A percentile compares a stretch with the other conserved stretches of the same genome.
phyloP scores from a whole-genome alignment of 768 basidiomycete genomes.

The Macrolepiota dolichaula region DNA sequence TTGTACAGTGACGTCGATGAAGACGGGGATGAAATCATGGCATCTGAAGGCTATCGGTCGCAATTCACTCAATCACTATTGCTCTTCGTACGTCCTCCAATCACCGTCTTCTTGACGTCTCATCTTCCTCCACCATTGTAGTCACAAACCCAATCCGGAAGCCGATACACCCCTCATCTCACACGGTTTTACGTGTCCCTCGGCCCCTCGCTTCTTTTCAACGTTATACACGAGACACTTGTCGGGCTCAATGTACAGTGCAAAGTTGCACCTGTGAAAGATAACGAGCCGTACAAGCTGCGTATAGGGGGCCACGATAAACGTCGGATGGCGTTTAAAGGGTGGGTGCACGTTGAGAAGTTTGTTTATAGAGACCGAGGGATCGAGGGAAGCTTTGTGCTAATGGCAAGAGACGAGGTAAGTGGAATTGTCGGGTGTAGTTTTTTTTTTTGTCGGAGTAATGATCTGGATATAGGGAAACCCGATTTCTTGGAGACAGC shows the following conservation, averaged over 20 bases:
- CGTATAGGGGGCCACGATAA: slow-evolving; percentile 70
- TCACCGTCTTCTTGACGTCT: not conserved
- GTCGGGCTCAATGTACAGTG: slow-evolving; percentile 44
- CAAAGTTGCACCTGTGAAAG: slow-evolving; percentile 25
- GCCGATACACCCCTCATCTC: slow-evolving; percentile 67
- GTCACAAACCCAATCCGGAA: slow-evolving; percentile 82
- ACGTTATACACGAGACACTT: slow-evolving; percentile 54
- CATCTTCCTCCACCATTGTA: too few species aligned
- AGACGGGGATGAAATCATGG: slow-evolving; percentile 63
- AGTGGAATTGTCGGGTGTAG: slow-evolving; percentile 19
- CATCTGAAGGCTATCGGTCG: slow-evolving; percentile 49
- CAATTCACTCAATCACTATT: slow-evolving; percentile 81
- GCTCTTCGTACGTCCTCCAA: slow-evolving; percentile 64
- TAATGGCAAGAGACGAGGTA: slow-evolving; percentile 70
- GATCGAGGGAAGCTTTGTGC: slow-evolving; percentile 56
- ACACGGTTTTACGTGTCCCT: slow-evolving; percentile 78
- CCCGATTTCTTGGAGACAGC: slow-evolving; percentile 18
- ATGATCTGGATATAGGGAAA: slow-evolving; percentile 10
- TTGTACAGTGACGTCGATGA: slow-evolving; percentile 32
- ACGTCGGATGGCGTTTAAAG: slow-evolving; percentile 64
- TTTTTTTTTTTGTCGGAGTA: not conserved
- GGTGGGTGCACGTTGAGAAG: slow-evolving; percentile 69
- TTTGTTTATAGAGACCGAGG: slow-evolving; percentile 42
- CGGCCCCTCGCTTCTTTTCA: slow-evolving; percentile 48
- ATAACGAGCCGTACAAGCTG: slow-evolving; percentile 28